Base-by-base conservation (phyloP, 768 basidiomycete species). In the Lentinula detonsa region DNA sequence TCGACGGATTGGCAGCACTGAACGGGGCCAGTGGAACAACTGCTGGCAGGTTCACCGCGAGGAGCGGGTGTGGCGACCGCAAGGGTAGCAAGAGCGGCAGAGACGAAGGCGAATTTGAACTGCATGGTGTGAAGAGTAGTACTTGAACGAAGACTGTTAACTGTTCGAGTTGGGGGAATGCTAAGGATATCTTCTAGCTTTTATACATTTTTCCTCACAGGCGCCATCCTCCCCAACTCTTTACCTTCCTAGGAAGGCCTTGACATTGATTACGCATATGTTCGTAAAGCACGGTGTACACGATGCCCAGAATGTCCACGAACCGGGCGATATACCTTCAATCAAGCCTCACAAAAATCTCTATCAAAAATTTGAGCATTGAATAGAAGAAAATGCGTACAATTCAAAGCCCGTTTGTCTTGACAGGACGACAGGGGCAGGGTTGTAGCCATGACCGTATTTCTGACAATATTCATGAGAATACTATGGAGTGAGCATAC, bases 1-100 rank as follows among this genome's bases (percentile, higher is more conserved):
- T 69, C 59, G 45, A 71, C 66, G 42, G 65, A 67, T 59, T 73
- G 45, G 33, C 57, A 59, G 35, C 57, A 59, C 46, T 49, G 57
- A 15, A 49, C 33, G 8, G 57, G 33, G 1, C 57, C 57, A 49
- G 57, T 59, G n/a, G 33, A 11, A 45, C 46, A 21, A 16, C 2
- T 43, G 8, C n/a, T n/a, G n/a, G n/a, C n/a, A n/a, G n/a, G n/a
- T n/a, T n/a, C n/a, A n/a, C 11, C 13, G 3, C 52, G 52, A 55
- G 53, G 37, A 55, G 53, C 21, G 23, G 55, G 55, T 31, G 39
- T 56, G 23, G 55, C 55, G 40, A 33, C 39, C 40, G 33, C 45
- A 18, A 46, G 43, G 31, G 55, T 40, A 59, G 57, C 57, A 23
- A 50, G 34, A 40, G 35, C 57, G 15, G 37, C n/a, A 45, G 33